phyloP scores from a whole-genome alignment of 2,329 filamentous ascomycete genomes.

The Ophiocordyceps robertsii region DNA sequence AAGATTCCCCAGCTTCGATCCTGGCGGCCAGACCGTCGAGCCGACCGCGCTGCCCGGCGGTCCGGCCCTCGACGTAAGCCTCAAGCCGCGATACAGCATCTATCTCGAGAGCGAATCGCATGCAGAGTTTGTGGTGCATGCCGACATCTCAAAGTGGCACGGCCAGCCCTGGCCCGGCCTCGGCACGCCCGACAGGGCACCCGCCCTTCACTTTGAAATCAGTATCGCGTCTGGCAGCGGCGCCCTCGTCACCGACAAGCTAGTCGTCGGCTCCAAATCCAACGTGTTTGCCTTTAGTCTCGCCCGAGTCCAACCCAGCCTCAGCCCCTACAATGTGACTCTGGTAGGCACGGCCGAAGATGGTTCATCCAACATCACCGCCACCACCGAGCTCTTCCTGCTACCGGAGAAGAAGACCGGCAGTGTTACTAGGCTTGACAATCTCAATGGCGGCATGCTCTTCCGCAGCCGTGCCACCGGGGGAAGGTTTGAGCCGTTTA shows the following conservation, averaged over 20 bases:
- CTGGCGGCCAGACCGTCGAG: slow-evolving; percentile 27
- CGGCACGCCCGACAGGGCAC: slow-evolving; percentile 6
- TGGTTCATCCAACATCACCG: slow-evolving; percentile 20
- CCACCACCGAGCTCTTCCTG: slow-evolving; percentile 22
- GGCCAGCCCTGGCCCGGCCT: slow-evolving; percentile 22
- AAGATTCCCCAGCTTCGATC: slow-evolving; percentile 27
- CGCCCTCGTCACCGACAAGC: slow-evolving; percentile 18
- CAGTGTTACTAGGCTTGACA: slow-evolving; percentile 31
- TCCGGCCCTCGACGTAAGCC: slow-evolving; percentile 27
- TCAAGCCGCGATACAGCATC: slow-evolving; percentile 31
- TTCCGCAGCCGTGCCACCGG: slow-evolving; percentile 22
- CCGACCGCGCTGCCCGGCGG: slow-evolving; percentile 16
- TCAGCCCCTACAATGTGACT: slow-evolving; percentile 24
- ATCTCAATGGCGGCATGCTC: slow-evolving; percentile 27
- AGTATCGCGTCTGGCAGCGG: slow-evolving; percentile 14
- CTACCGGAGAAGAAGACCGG: slow-evolving; percentile 28
- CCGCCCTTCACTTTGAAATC: slow-evolving; percentile 23
- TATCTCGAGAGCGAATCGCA: slow-evolving; percentile 27
- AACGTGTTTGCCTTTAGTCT: slow-evolving; percentile 23
- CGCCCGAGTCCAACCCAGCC: slow-evolving; percentile 17
- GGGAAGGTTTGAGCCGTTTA: slow-evolving; percentile 22
- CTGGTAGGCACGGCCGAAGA: slow-evolving; percentile 19
- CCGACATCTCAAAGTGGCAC: slow-evolving; percentile 25
- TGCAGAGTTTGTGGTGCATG: slow-evolving; percentile 30
- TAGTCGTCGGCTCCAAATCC: slow-evolving; percentile 20